These are phyloP conservation scores for Solanum commersonii DNA, from an alignment of 257 asterid species.

Conservation along the genomic window DNA sequence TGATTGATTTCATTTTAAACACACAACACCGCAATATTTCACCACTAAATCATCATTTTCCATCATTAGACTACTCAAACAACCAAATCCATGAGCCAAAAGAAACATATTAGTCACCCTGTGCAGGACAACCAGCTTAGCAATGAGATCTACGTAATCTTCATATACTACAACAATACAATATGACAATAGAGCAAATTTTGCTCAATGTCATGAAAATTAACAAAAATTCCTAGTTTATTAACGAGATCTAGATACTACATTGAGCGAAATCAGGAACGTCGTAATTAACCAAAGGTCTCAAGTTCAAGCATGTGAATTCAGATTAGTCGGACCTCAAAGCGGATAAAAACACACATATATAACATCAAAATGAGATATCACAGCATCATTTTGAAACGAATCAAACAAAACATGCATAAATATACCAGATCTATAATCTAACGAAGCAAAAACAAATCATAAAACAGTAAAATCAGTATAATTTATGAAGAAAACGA, in stretches of 20 bases:
- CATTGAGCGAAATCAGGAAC: not conserved
- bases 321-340: not conserved
- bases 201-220: not conserved
- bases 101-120: not conserved
- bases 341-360: not conserved
- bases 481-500: not conserved
- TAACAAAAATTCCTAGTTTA: not conserved
- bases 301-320: not conserved
- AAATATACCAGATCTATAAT: not conserved
- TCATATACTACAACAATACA: not conserved
- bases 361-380: not conserved
- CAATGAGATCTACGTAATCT: not conserved
- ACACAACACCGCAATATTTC: not conserved
- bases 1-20: not conserved
- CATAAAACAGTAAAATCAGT: not conserved
- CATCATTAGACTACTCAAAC: not conserved
- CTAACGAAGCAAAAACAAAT: not conserved
- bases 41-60: not conserved
- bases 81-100: not conserved
- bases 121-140: not conserved
- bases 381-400: not conserved
- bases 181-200: not conserved
- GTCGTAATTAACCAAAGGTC: not conserved
- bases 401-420: not conserved
- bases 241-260: not conserved